These are phyloP conservation scores for Sclerotiophoma versabilis DNA, from an alignment of 2,329 filamentous ascomycete species.

Conservation along the genomic window DNA sequence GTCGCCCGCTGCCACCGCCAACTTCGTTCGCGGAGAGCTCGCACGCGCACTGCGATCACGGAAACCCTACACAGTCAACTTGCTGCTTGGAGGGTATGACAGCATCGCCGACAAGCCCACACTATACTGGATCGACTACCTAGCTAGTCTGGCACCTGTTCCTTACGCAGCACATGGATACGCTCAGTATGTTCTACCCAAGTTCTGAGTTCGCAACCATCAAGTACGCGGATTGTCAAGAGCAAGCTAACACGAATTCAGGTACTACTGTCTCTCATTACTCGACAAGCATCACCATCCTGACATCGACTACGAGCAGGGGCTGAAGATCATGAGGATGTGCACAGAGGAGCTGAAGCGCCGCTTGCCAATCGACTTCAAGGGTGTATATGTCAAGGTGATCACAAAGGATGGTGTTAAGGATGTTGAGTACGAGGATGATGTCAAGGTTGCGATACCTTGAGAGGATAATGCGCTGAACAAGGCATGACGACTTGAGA, in stretches of 20 bases:
- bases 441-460: slow-evolving; percentile 71
- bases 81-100: slow-evolving; percentile 92
- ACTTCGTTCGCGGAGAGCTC: slow-evolving; percentile 93
- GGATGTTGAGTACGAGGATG: slow-evolving; percentile 85
- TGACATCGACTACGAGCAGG: slow-evolving; percentile 86
- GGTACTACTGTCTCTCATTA: slow-evolving; percentile 97
- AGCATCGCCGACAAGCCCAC: slow-evolving; percentile 88
- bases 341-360: slow-evolving; percentile 98
- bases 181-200: slow-evolving; percentile 74
- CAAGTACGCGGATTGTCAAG: not conserved
- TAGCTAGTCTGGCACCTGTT: slow-evolving; percentile 84
- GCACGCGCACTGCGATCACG: slow-evolving; percentile 88
- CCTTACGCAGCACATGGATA: slow-evolving; percentile 98
- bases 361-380: slow-evolving; percentile 97
- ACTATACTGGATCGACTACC: slow-evolving; percentile 97
- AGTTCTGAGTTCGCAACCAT: not conserved
- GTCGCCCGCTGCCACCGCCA: slow-evolving; percentile 84
- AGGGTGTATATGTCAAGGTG: slow-evolving; percentile 92
- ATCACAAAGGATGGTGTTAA: slow-evolving; percentile 92
- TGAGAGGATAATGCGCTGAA: slow-evolving; percentile 45
- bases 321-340: slow-evolving; percentile 90
- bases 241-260: slow-evolving; percentile 42
- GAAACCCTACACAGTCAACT: slow-evolving; percentile 96
- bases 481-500: not conserved
- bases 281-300: slow-evolving; percentile 99